Conservation (phyloP, 2,329 filamentous ascomycete genomes). For the Cercospora sesami region DNA sequence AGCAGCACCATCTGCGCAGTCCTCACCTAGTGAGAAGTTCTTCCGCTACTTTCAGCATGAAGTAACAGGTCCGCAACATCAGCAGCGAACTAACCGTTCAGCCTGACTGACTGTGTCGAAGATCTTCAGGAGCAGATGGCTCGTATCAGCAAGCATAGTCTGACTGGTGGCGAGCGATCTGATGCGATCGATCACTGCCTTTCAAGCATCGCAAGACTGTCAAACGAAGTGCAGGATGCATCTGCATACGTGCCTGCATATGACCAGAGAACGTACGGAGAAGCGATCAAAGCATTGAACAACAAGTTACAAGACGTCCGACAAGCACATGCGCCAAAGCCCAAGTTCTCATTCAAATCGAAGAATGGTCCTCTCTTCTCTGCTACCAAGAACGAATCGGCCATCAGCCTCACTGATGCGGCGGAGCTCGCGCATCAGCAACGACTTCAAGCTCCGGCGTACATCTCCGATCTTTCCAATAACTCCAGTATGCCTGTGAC, state of each 20-base stretch:
- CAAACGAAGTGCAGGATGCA: constrained; percentile 81
- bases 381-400: constrained; percentile 40
- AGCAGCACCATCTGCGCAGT: constrained; percentile 15
- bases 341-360: constrained; percentile 78
- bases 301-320: constrained; percentile 74
- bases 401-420: constrained; percentile 58
- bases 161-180: constrained; percentile 70
- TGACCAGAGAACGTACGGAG: constrained; percentile 81
- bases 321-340: constrained; percentile 67
- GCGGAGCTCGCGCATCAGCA: constrained; percentile 54
- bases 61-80: constrained; percentile 59
- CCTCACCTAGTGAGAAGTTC: constrained; percentile 70
- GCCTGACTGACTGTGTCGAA: constrained; percentile 40
- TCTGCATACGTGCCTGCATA: constrained; percentile 81
- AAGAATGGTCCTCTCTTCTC: constrained; percentile 30
- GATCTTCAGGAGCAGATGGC: constrained; percentile 76
- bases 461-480: constrained; percentile 41
- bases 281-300: constrained; percentile 78
- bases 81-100: background rate
- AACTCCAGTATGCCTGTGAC: constrained; percentile 48
- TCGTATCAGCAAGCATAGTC: constrained; percentile 62
- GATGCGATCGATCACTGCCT: constrained; percentile 80
- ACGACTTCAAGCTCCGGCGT: constrained; percentile 47
- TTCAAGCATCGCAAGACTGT: constrained; percentile 74
- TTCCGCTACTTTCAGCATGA: constrained; percentile 80